Evolutionary conservation across 257 asterid genomes (phyloP).

Genomic region (Scutellaria baicalensis): DNA sequence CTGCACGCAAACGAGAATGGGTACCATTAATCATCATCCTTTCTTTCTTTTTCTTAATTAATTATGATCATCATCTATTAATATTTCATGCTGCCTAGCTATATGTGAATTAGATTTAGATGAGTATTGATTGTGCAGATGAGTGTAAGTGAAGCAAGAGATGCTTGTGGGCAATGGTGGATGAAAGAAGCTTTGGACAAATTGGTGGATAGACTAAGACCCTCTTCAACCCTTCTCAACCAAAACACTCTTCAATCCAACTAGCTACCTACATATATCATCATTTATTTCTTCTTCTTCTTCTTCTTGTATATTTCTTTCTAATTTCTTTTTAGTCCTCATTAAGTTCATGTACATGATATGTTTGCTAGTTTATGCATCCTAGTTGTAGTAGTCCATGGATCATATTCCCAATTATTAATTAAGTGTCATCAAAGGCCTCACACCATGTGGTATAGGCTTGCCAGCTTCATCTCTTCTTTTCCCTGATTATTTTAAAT

Average conservation of each 20-base stretch:
- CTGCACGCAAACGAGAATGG: slow-evolving; percentile 50
- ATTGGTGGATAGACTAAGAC: slow-evolving; percentile 41
- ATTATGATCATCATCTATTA: not conserved
- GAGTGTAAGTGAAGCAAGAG: slow-evolving; percentile 57
- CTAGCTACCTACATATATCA: not conserved
- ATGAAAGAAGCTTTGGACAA: slow-evolving; percentile 79
- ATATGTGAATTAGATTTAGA: no score
- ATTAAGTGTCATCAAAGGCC: no score
- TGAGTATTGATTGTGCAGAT: slow-evolving; percentile 46
- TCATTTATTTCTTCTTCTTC: not conserved
- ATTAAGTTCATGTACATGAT: no score
- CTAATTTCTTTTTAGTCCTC: no score
- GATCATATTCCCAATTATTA: no score
- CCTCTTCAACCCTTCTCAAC: slow-evolving; percentile 6
- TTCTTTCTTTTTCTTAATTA: not conserved
- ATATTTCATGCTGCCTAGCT: no score
- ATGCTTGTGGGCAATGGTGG: slow-evolving; percentile 70
- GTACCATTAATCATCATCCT: slow-evolving; percentile 8
- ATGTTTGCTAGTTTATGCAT: no score
- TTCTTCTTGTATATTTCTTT: not conserved
- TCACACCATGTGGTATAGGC: no score
- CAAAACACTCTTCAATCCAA: not conserved
- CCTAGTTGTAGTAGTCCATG: no score
- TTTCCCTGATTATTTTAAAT: no score
- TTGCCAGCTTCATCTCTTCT: no score